Evolutionary conservation across 768 basidiomycete species (phyloP).

Genomic region (Erythrobasidium yunnanense): DNA sequence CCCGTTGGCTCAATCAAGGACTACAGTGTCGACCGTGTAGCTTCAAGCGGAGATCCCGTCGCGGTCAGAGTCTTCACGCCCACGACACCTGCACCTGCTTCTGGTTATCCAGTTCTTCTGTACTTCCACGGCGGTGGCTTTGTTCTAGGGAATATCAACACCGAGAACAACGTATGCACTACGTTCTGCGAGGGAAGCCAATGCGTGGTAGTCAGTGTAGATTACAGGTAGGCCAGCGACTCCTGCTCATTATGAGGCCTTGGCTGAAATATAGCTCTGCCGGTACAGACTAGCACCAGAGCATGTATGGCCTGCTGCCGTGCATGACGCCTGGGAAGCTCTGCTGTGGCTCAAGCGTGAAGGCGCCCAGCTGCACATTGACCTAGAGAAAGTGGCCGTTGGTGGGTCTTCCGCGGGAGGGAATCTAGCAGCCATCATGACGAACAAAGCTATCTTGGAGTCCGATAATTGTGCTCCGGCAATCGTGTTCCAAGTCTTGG

Average conservation of each 20-base stretch:
- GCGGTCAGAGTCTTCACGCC: constrained; percentile 9
- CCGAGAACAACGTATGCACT: constrained; percentile 12
- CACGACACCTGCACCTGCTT: neutral
- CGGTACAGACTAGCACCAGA: constrained; percentile 9
- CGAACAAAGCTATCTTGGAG: neutral
- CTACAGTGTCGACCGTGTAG: neutral
- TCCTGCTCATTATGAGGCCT: neutral
- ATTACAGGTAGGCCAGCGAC: constrained; percentile 6
- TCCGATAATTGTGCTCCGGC: neutral
- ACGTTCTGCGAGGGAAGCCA: neutral
- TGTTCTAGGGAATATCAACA: constrained; percentile 11
- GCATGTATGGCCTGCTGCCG: constrained; percentile 4
- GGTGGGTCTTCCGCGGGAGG: constrained; percentile 6
- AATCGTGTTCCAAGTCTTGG: neutral
- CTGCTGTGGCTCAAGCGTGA: neutral
- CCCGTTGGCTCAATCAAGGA: constrained; percentile 7
- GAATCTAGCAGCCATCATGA: neutral
- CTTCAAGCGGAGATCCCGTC: neutral
- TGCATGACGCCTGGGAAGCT: constrained; percentile 2
- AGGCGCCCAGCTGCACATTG: neutral
- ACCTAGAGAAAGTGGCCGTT: constrained; percentile 1
- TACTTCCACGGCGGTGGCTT: neutral
- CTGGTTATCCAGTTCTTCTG: neutral
- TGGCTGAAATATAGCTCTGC: neutral
- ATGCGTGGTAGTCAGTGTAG: neutral